Evolutionary conservation across 2,329 filamentous ascomycete species (phyloP).

Genomic region (Amesomyces nigricolor): DNA sequence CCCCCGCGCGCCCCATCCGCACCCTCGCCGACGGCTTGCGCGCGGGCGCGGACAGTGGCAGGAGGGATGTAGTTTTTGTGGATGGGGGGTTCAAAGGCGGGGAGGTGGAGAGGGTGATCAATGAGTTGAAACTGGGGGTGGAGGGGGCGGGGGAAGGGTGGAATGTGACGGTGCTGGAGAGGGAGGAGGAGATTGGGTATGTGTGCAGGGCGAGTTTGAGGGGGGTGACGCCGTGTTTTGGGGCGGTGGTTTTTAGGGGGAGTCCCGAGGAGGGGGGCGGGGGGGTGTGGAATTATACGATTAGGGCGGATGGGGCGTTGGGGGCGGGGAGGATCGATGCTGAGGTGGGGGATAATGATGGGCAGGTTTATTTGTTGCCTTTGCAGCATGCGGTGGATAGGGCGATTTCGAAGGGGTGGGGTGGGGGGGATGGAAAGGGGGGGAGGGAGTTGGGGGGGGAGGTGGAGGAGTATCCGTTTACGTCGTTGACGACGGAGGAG

Average conservation of each 20-base stretch:
- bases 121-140: constrained; percentile 51
- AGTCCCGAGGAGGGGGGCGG: constrained; percentile 65
- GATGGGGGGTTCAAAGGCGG: constrained; percentile 66
- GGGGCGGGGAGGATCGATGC: constrained; percentile 60
- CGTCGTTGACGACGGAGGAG: constrained; percentile 62
- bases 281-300: constrained; percentile 77
- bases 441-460: constrained; percentile 23
- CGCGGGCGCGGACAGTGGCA: constrained; percentile 47
- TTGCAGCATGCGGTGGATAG: constrained; percentile 73
- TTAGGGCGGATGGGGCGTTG: constrained; percentile 69
- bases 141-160: constrained; percentile 44
- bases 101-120: constrained; percentile 66
- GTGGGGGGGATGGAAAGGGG: constrained; percentile 25
- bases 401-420: constrained; percentile 51
- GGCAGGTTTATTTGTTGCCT: constrained; percentile 71
- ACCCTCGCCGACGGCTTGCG: constrained; percentile 59
- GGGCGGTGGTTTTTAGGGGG: constrained; percentile 65
- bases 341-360: constrained; percentile 62
- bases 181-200: constrained; percentile 29
- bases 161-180: constrained; percentile 28
- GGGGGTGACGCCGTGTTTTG: constrained; percentile 67
- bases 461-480: constrained; percentile 70
- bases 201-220: constrained; percentile 54
- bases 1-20: constrained; percentile 53
- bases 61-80: constrained; percentile 70